These are phyloP conservation scores for Austroboletus niveus DNA, from an alignment of 1,284 basidiomycete species.

Conservation along the genomic window DNA sequence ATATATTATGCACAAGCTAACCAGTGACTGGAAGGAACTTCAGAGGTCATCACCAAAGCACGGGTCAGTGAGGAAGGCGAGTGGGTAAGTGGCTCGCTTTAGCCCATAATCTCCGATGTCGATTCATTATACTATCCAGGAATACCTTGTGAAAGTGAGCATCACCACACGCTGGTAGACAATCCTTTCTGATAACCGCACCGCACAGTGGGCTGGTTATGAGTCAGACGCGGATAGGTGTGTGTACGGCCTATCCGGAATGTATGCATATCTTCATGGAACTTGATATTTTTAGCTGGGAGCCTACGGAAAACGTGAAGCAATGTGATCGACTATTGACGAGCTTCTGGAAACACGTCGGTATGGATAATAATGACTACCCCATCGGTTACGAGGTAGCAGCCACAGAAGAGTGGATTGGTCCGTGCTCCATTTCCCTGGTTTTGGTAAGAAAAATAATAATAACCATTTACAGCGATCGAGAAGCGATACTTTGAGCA, in stretches of 20 bases:
- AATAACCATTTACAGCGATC: conserved; percentile 25
- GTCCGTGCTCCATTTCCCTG: conserved; percentile 32
- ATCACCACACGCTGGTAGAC: background rate
- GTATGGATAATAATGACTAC: conserved; percentile 54
- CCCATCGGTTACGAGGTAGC: conserved; percentile 38
- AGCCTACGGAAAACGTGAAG: conserved; percentile 54
- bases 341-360: conserved; percentile 66
- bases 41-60: conserved; percentile 56
- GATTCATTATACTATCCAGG: conserved; percentile 34
- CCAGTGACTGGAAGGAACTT: background rate
- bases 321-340: conserved; percentile 52
- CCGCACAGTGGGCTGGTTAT: conserved; percentile 50
- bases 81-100: conserved; percentile 39
- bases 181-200: conserved; percentile 19
- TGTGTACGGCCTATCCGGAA: background rate
- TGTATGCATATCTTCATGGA: background rate
- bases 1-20: background rate
- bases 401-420: conserved; percentile 50
- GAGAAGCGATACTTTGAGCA: conserved; percentile 45
- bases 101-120: background rate
- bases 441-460: background rate
- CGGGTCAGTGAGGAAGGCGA: conserved; percentile 41
- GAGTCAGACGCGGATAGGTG: conserved; percentile 48
- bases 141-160: conserved; percentile 59
- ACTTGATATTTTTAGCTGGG: conserved; percentile 51